Conservation (phyloP, 495 filamentous ascomycete genomes). For the Cryomyces minteri region DNA sequence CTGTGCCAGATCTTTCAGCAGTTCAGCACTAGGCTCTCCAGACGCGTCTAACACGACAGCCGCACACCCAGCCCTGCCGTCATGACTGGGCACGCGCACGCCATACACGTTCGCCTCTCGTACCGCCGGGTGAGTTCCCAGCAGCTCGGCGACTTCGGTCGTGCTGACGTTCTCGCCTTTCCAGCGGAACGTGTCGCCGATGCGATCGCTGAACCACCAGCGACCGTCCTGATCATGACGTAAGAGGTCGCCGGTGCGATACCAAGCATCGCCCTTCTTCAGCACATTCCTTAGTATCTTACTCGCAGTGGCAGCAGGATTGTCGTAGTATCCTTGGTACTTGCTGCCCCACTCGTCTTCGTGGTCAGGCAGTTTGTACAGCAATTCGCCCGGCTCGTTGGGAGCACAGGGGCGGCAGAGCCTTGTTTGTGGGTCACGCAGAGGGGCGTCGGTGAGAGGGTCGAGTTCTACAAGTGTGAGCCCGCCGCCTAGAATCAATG, state of each 20-base stretch:
- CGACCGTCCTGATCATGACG: conserved; percentile 44
- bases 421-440: conserved; percentile 52
- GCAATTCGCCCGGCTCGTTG: conserved; percentile 62
- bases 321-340: conserved; percentile 52
- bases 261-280: conserved; percentile 55
- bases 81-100: conserved; percentile 39
- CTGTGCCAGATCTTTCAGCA: conserved; percentile 5
- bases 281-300: conserved; percentile 58
- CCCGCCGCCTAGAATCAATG: conserved; percentile 28
- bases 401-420: conserved; percentile 41
- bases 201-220: conserved; percentile 59
- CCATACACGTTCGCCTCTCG: conserved; percentile 68
- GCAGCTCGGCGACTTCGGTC: conserved; percentile 50
- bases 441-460: conserved; percentile 47
- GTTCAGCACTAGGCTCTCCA: too few relatives aligned
- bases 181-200: conserved; percentile 73
- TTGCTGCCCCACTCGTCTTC: conserved; percentile 16
- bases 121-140: conserved; percentile 47
- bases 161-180: conserved; percentile 75
- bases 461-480: conserved; percentile 56
- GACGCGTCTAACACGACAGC: too few relatives aligned
- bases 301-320: conserved; percentile 44
- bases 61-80: conserved; percentile 22
- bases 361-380: conserved; percentile 42
- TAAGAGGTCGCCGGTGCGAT: conserved; percentile 57